These are phyloP conservation scores for Fusarium sp. DNA, from an alignment of 2,329 filamentous ascomycete genomes.

Conservation along the genomic window DNA sequence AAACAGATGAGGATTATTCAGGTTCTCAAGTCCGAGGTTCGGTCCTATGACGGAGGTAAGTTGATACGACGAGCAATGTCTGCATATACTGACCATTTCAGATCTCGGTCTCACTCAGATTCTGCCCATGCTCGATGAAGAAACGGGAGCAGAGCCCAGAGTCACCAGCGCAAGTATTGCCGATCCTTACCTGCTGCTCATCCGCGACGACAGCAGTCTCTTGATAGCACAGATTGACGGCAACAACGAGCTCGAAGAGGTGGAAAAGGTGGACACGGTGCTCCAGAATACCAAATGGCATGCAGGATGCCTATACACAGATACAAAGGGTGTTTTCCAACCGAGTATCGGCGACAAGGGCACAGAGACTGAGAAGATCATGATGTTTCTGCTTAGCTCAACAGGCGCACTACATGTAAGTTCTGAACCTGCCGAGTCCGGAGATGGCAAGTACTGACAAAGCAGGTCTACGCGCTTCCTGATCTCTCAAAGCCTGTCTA, in stretches of 20 bases:
- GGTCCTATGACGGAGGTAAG: constrained; percentile 89
- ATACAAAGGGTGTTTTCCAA: constrained; percentile 66
- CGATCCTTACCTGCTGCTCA: constrained; percentile 84
- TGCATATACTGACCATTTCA: constrained; percentile 49
- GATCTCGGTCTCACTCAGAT: constrained; percentile 91
- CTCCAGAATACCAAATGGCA: constrained; percentile 75
- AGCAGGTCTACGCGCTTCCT: constrained; percentile 78
- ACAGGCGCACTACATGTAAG: constrained; percentile 79
- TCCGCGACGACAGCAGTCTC: constrained; percentile 84
- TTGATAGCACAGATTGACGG: constrained; percentile 79
- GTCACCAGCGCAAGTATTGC: constrained; percentile 83
- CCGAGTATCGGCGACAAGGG: constrained; percentile 52
- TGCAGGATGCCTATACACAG: constrained; percentile 84
- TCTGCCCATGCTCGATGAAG: constrained; percentile 90
- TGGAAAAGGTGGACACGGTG: constrained; percentile 69
- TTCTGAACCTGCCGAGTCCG: constrained; percentile 35
- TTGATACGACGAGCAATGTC: constrained; percentile 26
- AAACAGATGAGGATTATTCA: constrained; percentile 84
- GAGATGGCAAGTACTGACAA: constrained; percentile 4
- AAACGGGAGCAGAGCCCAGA: constrained; percentile 81
- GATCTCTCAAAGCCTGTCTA: constrained; percentile 77
- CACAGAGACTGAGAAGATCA: constrained; percentile 57
- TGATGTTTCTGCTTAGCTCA: constrained; percentile 80
- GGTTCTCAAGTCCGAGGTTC: constrained; percentile 83
- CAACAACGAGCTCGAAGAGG: constrained; percentile 84